Percentiles rank a stretch among this genome's conserved stretches.
Evolutionary conservation across 441 rosid genomes (phyloP).

Genomic region (Erodium moschatum): DNA sequence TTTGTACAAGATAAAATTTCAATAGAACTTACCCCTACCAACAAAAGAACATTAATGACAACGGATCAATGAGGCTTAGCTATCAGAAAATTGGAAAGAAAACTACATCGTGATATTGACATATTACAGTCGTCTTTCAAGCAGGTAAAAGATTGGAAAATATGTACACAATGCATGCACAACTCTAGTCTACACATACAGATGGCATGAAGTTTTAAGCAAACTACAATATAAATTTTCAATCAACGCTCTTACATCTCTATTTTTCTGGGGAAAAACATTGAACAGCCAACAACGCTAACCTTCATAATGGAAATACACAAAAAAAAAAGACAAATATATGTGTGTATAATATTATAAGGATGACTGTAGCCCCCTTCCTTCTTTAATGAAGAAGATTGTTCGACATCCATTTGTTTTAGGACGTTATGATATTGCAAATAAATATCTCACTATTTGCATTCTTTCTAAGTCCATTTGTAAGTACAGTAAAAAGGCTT

Average conservation of each 20-base stretch:
- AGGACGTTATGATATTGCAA: background rate
- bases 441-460: background rate
- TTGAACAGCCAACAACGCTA: background rate
- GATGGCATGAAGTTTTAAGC: background rate
- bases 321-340: background rate
- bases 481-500: background rate
- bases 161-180: background rate
- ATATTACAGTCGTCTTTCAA: background rate
- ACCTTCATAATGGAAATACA: background rate
- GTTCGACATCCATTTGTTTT: background rate
- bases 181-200: background rate
- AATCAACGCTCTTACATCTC: background rate
- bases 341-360: background rate
- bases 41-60: too few species aligned
- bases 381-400: background rate
- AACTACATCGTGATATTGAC: too few species aligned
- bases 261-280: background rate
- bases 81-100: too few species aligned
- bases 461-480: conserved; percentile 1
- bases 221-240: background rate
- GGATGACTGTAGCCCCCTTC: background rate
- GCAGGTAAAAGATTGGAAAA: background rate
- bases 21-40: too few species aligned
- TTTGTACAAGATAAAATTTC: too few species aligned
- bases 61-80: too few species aligned